Evolutionary conservation across 805 yeast species (phyloP).

Genomic region (Spathaspora boniae): DNA sequence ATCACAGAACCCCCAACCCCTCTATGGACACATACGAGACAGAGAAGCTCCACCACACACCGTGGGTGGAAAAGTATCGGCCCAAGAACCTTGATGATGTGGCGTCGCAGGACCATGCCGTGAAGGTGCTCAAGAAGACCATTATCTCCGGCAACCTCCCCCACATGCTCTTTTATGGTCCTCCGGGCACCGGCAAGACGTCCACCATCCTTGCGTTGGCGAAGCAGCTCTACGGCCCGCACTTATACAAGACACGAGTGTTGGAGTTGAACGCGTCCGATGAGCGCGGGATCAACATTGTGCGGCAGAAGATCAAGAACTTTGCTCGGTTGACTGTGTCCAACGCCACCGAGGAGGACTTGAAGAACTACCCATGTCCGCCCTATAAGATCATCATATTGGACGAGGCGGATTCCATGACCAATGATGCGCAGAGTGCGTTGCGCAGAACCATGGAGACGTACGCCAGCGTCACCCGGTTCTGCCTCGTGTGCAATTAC

Average conservation of each 20-base stretch:
- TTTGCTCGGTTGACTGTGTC: conserved; percentile 85
- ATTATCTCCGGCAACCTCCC: conserved; percentile 80
- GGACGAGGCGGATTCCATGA: conserved; percentile 98
- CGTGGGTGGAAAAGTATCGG: conserved; percentile 95
- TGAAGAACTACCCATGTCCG: conserved; percentile 84
- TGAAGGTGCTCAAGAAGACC: conserved; percentile 75
- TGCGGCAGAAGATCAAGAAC: conserved; percentile 78
- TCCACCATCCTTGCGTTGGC: conserved; percentile 84
- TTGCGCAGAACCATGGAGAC: conserved; percentile 67
- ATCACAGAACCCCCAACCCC: conserved; percentile 1
- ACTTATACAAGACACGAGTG: conserved; percentile 63
- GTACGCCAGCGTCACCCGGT: conserved; percentile 82
- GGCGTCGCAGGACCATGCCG: conserved; percentile 88
- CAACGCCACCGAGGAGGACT: conserved; percentile 68
- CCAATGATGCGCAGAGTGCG: conserved; percentile 94
- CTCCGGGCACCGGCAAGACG: conserved; percentile 93
- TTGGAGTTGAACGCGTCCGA: conserved; percentile 86
- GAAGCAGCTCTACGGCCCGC: conserved; percentile 72
- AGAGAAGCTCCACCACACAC: conserved; percentile 53
- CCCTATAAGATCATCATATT: conserved; percentile 90
- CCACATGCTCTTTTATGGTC: conserved; percentile 89
- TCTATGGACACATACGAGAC: conserved; percentile 25
- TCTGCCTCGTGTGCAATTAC: conserved; percentile 93
- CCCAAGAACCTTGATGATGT: conserved; percentile 86
- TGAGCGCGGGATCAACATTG: conserved; percentile 86